Conservation (phyloP, 768 basidiomycete genomes). For the Stropharia rugosoannulata region DNA sequence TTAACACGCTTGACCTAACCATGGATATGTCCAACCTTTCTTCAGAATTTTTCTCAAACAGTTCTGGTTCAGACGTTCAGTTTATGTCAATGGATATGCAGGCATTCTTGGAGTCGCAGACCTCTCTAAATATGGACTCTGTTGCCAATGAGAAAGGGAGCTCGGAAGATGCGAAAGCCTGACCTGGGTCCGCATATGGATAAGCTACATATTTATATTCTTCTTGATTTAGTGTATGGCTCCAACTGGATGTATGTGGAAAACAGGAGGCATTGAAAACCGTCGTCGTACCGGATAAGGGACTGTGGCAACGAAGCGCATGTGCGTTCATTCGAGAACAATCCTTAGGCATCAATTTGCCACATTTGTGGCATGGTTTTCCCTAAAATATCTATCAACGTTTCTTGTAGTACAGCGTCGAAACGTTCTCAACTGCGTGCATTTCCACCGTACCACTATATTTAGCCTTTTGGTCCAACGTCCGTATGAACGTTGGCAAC, state of each 20-base stretch:
- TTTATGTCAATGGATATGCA: constrained; percentile 51
- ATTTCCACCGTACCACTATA: neutral
- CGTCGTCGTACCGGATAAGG: too few species aligned
- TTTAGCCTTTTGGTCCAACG: neutral
- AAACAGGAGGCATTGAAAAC: too few species aligned
- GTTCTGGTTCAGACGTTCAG: constrained; percentile 39
- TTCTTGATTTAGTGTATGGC: neutral
- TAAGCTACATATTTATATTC: neutral
- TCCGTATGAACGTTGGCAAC: constrained; percentile 2
- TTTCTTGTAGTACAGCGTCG: too few species aligned
- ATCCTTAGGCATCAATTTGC: too few species aligned
- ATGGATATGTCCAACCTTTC: constrained; percentile 46
- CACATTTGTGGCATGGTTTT: too few species aligned
- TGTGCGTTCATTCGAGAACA: too few species aligned
- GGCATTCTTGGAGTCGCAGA: constrained; percentile 37
- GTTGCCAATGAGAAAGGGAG: constrained; percentile 19
- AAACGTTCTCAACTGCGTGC: too few species aligned
- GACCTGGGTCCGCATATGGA: neutral
- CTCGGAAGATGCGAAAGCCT: neutral
- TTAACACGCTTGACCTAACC: constrained; percentile 27
- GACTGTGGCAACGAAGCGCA: too few species aligned
- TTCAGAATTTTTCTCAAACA: constrained; percentile 39
- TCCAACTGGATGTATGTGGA: too few species aligned
- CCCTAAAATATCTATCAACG: too few species aligned
- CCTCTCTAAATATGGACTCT: constrained; percentile 28